These are phyloP conservation scores for Fonsecaea pugnacius DNA, from an alignment of 2,329 filamentous ascomycete genomes.

Conservation along the genomic window DNA sequence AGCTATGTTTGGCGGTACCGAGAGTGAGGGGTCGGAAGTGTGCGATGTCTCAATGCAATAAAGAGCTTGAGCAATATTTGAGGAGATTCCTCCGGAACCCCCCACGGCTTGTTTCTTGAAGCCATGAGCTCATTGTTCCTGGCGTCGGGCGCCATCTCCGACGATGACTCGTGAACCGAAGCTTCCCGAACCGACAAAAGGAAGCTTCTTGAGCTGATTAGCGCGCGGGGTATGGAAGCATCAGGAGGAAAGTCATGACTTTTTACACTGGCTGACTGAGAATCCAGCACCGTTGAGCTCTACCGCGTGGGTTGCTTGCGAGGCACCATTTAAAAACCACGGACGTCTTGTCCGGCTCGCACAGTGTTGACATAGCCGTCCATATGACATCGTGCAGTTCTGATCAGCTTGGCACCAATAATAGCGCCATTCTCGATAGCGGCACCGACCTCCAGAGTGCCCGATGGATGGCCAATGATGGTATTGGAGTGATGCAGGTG, in stretches of 20 bases:
- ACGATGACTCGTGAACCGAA: not conserved
- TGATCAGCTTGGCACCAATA: constrained; percentile 29
- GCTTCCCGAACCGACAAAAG: not conserved
- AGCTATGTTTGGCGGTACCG: not conserved
- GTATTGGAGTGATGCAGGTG: constrained; percentile 38
- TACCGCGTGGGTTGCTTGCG: too few species aligned
- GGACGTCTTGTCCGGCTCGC: not conserved
- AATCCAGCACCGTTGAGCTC: too few species aligned
- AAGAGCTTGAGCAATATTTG: not conserved
- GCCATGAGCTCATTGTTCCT: not conserved
- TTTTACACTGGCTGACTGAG: too few species aligned
- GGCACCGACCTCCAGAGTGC: constrained; percentile 40
- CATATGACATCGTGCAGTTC: constrained; percentile 35
- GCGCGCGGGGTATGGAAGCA: not conserved
- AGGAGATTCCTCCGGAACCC: not conserved
- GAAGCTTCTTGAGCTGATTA: not conserved
- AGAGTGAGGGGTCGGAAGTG: too few species aligned
- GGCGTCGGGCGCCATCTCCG: not conserved
- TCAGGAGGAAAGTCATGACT: not conserved
- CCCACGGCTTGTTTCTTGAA: not conserved
- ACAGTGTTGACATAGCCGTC: constrained; percentile 32
- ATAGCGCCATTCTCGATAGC: constrained; percentile 25
- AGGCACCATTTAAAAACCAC: not conserved
- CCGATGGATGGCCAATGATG: constrained; percentile 54
- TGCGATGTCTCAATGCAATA: not conserved